These are phyloP conservation scores for Funneliformis mosseae DNA, from an alignment of 192 early-diverging fungal species.

Conservation along the genomic window DNA sequence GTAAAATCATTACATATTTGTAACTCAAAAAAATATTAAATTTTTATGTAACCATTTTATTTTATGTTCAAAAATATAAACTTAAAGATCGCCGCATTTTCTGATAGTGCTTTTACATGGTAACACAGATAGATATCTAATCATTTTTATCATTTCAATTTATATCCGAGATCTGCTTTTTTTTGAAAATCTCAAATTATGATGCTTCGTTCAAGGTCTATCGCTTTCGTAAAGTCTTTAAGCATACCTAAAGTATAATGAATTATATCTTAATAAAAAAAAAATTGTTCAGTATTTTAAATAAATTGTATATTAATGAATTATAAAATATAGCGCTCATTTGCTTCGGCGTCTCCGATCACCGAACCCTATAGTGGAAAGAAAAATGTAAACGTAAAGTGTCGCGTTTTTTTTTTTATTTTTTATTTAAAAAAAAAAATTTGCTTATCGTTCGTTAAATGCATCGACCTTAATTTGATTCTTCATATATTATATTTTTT, in stretches of 20 bases:
- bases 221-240: slow-evolving; percentile 12
- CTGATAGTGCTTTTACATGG: too few relatives aligned
- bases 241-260: slow-evolving; percentile 6
- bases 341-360: background rate
- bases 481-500: background rate
- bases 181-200: background rate
- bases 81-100: too few relatives aligned
- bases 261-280: background rate
- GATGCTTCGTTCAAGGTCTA: slow-evolving; percentile 1
- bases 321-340: background rate
- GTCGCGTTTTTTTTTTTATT: background rate
- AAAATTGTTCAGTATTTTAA: background rate
- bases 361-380: background rate
- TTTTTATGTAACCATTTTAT: too few relatives aligned
- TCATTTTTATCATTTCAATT: too few relatives aligned
- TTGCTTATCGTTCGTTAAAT: background rate
- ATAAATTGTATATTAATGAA: background rate
- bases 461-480: background rate
- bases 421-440: background rate
- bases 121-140: too few relatives aligned
- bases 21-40: too few relatives aligned
- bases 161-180: background rate
- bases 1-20: too few relatives aligned
- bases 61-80: too few relatives aligned
- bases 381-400: slow-evolving; percentile 10